Conservation (phyloP, 768 basidiomycete species). For the Mycena galopus region DNA sequence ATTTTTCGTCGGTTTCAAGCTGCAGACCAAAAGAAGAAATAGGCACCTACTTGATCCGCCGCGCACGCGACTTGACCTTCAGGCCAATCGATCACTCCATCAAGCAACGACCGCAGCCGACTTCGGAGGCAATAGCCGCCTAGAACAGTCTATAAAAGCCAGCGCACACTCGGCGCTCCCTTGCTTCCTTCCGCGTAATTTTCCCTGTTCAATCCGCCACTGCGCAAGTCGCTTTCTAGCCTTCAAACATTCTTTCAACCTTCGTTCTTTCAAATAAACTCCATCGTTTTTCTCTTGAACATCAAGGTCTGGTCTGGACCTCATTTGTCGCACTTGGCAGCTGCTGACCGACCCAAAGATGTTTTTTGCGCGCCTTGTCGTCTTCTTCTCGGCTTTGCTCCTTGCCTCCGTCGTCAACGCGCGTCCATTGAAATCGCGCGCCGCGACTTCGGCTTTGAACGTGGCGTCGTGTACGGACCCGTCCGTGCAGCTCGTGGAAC, state of each 20-base stretch:
- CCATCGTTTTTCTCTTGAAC: not conserved
- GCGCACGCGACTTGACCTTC: no score
- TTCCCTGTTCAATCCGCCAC: conserved; percentile 15
- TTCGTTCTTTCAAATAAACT: conserved; percentile 26
- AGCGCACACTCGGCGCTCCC: no score
- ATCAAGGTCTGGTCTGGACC: not conserved
- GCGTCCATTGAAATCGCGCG: conserved; percentile 28
- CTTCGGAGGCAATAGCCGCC: conserved; percentile 1
- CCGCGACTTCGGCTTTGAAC: conserved; percentile 19
- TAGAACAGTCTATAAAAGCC: not conserved
- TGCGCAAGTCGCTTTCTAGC: conserved; percentile 37
- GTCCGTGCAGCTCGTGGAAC: conserved; percentile 28
- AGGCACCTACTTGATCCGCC: no score
- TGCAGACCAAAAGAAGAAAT: no score
- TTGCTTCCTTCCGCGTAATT: conserved; percentile 5
- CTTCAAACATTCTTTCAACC: conserved; percentile 33
- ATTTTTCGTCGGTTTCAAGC: no score
- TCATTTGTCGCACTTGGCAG: not conserved
- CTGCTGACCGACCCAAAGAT: conserved; percentile 20
- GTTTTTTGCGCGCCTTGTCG: conserved; percentile 32
- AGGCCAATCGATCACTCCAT: no score
- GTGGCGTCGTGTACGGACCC: conserved; percentile 35
- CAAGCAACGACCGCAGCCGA: not conserved
- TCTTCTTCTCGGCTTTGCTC: conserved; percentile 30
- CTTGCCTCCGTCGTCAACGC: conserved; percentile 21